Evolutionary conservation across 192 early-diverging fungal genomes (phyloP).

Genomic region (Backusella mclennaniae): DNA sequence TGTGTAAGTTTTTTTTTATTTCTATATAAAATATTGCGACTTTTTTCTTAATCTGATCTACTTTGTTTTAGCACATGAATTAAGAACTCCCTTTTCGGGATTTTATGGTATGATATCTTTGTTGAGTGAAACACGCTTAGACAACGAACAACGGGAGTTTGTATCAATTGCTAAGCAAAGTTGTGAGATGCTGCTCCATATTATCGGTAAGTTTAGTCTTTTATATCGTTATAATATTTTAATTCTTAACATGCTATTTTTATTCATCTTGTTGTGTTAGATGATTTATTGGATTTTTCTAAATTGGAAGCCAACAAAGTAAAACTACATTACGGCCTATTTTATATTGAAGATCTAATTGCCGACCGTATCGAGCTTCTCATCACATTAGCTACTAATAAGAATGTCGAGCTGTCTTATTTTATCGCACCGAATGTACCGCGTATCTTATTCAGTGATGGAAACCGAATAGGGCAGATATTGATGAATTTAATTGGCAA

Average conservation of each 20-base stretch:
- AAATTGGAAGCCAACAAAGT: conserved; percentile 51
- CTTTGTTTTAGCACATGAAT: conserved; percentile 20
- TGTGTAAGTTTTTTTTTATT: conserved; percentile 30
- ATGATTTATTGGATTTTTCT: conserved; percentile 48
- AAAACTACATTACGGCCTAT: conserved; percentile 35
- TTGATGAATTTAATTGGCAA: conserved; percentile 77
- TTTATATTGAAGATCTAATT: conserved; percentile 44
- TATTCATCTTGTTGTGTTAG: conserved; percentile 8
- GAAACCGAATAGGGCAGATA: conserved; percentile 65
- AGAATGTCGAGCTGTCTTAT: conserved; percentile 56
- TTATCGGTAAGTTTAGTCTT: conserved; percentile 32
- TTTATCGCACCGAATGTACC: conserved; percentile 57
- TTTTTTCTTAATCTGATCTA: neutral
- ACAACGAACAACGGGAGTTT: conserved; percentile 49
- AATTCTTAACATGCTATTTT: neutral
- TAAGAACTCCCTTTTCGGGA: conserved; percentile 43
- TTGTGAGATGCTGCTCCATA: conserved; percentile 50
- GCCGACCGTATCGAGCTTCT: conserved; percentile 54
- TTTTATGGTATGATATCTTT: conserved; percentile 47
- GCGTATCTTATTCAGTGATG: conserved; percentile 59
- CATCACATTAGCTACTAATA: conserved; percentile 59
- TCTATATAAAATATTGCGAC: neutral
- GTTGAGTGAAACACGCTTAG: conserved; percentile 40
- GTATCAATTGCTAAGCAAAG: conserved; percentile 49
- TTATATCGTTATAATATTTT: neutral